Percentiles rank a stretch among this genome's conserved stretches.
Conservation (phyloP, 2,329 filamentous ascomycete genomes). For the Graphilbum sp. region DNA sequence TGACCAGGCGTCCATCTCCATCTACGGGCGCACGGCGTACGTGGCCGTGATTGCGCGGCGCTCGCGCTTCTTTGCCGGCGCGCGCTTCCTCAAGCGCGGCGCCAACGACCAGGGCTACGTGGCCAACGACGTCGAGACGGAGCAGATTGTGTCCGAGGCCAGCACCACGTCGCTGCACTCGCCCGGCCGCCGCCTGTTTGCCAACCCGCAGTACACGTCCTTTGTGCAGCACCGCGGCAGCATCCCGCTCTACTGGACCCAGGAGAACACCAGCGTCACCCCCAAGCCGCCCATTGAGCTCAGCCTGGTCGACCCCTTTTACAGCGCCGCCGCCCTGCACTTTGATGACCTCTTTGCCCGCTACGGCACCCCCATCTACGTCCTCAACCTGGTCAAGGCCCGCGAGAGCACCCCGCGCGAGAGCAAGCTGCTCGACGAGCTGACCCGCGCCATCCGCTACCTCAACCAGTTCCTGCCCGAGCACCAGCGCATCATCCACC, state of each 20-base stretch:
- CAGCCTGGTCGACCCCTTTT: conserved; percentile 92
- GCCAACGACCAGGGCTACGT: conserved; percentile 92
- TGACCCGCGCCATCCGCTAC: conserved; percentile 73
- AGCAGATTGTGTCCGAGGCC: conserved; percentile 93
- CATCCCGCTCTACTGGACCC: conserved; percentile 93
- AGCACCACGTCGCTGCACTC: conserved; percentile 91
- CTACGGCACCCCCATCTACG: conserved; percentile 85
- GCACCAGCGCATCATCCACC: conserved; percentile 77
- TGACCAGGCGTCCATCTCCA: conserved; percentile 69
- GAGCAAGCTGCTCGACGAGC: conserved; percentile 78
- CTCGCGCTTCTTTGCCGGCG: conserved; percentile 86
- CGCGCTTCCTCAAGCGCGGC: conserved; percentile 83
- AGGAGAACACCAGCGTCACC: conserved; percentile 86
- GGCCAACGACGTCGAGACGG: conserved; percentile 96
- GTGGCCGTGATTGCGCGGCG: conserved; percentile 87
- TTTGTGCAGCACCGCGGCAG: conserved; percentile 95
- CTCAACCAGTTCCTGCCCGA: conserved; percentile 84
- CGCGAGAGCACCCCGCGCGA: conserved; percentile 80
- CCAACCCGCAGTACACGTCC: conserved; percentile 84
- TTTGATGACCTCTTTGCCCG: conserved; percentile 90
- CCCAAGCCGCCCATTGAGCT: conserved; percentile 94
- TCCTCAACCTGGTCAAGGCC: conserved; percentile 79
- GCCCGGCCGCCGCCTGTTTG: conserved; percentile 68
- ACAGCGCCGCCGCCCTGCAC: conserved; percentile 79
- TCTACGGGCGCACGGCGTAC: conserved; percentile 79